phyloP scores from a whole-genome alignment of 768 basidiomycete genomes.

The Leccinum subgranulosum region DNA sequence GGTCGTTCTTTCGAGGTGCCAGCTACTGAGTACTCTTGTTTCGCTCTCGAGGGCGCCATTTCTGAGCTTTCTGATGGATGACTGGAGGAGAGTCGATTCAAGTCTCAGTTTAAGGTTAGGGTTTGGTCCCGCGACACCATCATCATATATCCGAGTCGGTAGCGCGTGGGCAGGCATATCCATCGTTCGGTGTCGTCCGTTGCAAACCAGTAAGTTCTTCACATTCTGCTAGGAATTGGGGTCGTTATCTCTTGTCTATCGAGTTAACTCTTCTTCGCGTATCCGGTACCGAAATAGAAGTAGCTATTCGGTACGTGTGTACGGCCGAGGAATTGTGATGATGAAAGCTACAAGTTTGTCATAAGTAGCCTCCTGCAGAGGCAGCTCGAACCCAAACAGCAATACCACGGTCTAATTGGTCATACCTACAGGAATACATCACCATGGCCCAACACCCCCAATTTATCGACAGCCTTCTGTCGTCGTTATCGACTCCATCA shows the following conservation, averaged over 20 bases:
- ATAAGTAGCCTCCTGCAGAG: background rate
- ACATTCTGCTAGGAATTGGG: too few relatives aligned
- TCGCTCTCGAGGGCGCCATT: constrained; percentile 22
- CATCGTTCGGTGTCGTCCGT: too few relatives aligned
- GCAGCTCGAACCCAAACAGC: background rate
- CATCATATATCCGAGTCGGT: too few relatives aligned
- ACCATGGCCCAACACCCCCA: constrained; percentile 15
- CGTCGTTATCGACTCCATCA: constrained; percentile 30
- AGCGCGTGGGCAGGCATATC: too few relatives aligned
- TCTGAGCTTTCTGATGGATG: background rate
- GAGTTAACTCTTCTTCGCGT: background rate
- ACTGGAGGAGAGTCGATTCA: background rate
- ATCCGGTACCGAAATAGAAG: background rate
- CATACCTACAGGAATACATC: background rate
- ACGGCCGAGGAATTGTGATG: background rate
- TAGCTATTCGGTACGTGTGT: background rate
- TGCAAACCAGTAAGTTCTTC: too few relatives aligned
- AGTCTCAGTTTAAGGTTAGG: constrained; percentile 17
- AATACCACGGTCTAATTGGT: background rate
- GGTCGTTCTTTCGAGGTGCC: constrained; percentile 14
- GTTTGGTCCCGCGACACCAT: background rate
- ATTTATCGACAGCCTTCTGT: constrained; percentile 40
- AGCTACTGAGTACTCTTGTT: background rate
- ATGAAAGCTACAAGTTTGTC: background rate
- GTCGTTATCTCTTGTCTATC: too few relatives aligned